These are phyloP conservation scores for Saccharomycopsis sp. DNA, from an alignment of 805 yeast genomes.

Conservation along the genomic window DNA sequence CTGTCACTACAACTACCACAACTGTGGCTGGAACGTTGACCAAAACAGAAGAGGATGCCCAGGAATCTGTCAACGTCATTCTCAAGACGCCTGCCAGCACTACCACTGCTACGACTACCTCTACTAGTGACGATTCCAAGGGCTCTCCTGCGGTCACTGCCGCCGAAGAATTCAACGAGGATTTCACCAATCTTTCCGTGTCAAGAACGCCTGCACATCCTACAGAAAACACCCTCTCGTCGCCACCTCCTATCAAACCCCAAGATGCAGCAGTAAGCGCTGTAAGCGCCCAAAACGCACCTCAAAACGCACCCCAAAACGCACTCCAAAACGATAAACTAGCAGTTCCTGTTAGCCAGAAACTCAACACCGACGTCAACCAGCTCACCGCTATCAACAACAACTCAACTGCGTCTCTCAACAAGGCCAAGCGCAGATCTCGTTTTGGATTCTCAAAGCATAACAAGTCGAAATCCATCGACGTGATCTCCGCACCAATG, in stretches of 20 bases:
- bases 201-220: too few relatives aligned
- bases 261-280: background rate
- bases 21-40: slow-evolving; percentile 12
- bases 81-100: too few relatives aligned
- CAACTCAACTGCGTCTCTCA: too few relatives aligned
- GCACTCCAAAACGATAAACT: background rate
- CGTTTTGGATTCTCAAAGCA: slow-evolving; percentile 1
- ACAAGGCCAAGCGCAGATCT: background rate
- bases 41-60: background rate
- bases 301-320: background rate
- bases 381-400: too few relatives aligned
- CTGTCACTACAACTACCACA: slow-evolving; percentile 12
- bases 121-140: background rate
- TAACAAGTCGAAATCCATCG: slow-evolving; percentile 2
- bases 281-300: background rate
- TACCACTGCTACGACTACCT: background rate
- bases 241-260: too few relatives aligned
- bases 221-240: too few relatives aligned
- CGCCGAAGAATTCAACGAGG: slow-evolving; percentile 12
- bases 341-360: too few relatives aligned
- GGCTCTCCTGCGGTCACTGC: background rate
- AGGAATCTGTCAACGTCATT: slow-evolving; percentile 1
- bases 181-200: background rate
- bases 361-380: too few relatives aligned
- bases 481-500: slow-evolving; percentile 14